Percentiles rank a stretch among this genome's conserved stretches.
Evolutionary conservation across 2,329 filamentous ascomycete species (phyloP).

Genomic region (Arthrobotrys sinensis): DNA sequence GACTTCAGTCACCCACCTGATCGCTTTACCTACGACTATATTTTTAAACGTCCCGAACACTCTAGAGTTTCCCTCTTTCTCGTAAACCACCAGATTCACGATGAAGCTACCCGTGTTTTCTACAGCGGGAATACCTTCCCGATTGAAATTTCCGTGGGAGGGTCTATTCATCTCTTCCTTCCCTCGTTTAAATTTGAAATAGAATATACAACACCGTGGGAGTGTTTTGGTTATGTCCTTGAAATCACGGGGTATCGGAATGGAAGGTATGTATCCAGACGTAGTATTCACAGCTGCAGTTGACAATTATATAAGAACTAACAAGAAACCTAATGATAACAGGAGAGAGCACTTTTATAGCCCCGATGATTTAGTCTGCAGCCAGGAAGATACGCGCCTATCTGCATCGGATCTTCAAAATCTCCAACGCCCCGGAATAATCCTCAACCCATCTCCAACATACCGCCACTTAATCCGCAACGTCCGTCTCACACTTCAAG

Average conservation of each 20-base stretch:
- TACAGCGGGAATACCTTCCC: not conserved
- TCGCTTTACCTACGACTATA: not conserved
- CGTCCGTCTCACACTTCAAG: not conserved
- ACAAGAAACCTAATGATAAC: not conserved
- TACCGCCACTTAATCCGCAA: not conserved
- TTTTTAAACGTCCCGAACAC: too few species aligned
- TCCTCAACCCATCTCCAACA: not conserved
- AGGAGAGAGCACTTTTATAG: too few species aligned
- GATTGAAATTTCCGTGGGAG: not conserved
- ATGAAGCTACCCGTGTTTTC: slow-evolving; percentile 1
- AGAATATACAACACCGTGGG: not conserved
- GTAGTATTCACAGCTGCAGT: too few species aligned
- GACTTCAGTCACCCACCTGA: not conserved
- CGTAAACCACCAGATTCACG: slow-evolving; percentile 6
- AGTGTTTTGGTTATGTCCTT: not conserved
- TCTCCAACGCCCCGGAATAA: not conserved
- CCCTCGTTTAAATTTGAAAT: not conserved
- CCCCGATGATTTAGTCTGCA: too few species aligned
- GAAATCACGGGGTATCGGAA: not conserved
- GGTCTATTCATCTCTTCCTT: too few species aligned
- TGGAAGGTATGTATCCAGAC: too few species aligned
- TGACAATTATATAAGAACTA: too few species aligned
- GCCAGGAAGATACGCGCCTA: too few species aligned
- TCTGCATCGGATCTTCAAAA: not conserved
- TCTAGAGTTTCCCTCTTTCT: not conserved